Evolutionary conservation across 176 grass and related monocot species (phyloP), one percentile per base, ranked within the genome.

Genomic region (Oryza glaberrima): DNA sequence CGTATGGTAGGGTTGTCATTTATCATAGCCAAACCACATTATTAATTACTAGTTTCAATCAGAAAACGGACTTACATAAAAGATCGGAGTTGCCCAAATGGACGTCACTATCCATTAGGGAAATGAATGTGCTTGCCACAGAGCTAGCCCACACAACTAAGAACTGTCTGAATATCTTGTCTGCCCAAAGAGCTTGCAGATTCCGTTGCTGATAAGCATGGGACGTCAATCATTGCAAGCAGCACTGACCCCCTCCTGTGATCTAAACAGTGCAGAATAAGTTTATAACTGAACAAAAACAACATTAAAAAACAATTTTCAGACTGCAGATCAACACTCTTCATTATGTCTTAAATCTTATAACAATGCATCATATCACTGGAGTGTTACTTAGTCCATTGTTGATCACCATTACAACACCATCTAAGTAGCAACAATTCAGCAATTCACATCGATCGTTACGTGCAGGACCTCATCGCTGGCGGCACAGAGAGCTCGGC

Each of bases 401-500:
- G 17, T 58, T 58, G 17, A 58, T 58, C 12, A 48, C 22, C 22
- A 52, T 1, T 75, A 14, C 44, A 9, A 30, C 1, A 19, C 3
- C 15, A 15, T 76, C 7, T 19, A 17, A 25, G 34, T 61, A 30
- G 23, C 32, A 35, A 10, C 17, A 70, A 34, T 60, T 81, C 32
- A 35, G 10, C 11, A 70, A 34, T 60, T 81, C 49, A 48, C 11
- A 20, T 91, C 3, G 9, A 1, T 5, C 23, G 13, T 41, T 41
- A 41, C 40, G 40, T 77, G 69, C 83, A 95, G 88, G 88, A 95
- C 66, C 49, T 95, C 23, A 88, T 95, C 36, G 85, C 86, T 0
- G 93, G 90, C 7, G 86, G 88, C 67, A 90, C 93, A 2, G 93
- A 95, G 48, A 95, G 86, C 78, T 91, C 93, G 0, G 85, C 93